These are phyloP conservation scores for Eleusine coracana DNA, from an alignment of 176 grass and related monocot species.

Conservation along the genomic window DNA sequence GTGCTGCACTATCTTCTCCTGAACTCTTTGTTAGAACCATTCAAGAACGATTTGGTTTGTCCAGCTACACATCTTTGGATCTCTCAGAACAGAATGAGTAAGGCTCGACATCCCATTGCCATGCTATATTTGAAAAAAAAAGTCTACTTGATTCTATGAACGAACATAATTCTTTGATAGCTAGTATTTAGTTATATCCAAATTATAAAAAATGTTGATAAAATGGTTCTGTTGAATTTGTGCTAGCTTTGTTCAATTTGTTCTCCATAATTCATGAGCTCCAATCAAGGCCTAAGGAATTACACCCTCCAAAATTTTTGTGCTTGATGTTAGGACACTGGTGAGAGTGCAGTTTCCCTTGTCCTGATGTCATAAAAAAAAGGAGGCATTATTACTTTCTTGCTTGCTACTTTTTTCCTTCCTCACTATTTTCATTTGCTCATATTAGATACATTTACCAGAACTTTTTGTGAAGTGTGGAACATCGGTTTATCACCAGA, in stretches of 20 bases:
- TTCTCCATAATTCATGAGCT: background rate
- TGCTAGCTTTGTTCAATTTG: background rate
- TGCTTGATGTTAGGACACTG: background rate
- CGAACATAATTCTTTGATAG: background rate
- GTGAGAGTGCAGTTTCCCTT: background rate
- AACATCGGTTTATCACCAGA: background rate
- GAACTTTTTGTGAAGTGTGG: constrained; percentile 5
- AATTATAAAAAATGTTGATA: background rate
- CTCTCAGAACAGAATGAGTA: constrained; percentile 84
- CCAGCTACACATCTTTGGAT: constrained; percentile 75
- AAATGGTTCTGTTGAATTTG: background rate
- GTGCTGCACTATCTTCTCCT: constrained; percentile 90
- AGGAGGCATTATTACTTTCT: background rate
- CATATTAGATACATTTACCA: constrained; percentile 30
- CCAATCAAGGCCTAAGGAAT: background rate
- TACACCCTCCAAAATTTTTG: background rate
- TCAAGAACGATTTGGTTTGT: constrained; percentile 93
- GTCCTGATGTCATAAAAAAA: background rate
- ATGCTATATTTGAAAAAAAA: background rate
- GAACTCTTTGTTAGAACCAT: constrained; percentile 88
- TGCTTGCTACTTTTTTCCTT: constrained; percentile 14
- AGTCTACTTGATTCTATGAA: background rate
- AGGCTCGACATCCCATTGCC: constrained; percentile 36
- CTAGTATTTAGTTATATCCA: background rate
- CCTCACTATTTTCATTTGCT: background rate